phyloP scores from a whole-genome alignment of 2,329 filamentous ascomycete genomes.

The Exophiala sideris region DNA sequence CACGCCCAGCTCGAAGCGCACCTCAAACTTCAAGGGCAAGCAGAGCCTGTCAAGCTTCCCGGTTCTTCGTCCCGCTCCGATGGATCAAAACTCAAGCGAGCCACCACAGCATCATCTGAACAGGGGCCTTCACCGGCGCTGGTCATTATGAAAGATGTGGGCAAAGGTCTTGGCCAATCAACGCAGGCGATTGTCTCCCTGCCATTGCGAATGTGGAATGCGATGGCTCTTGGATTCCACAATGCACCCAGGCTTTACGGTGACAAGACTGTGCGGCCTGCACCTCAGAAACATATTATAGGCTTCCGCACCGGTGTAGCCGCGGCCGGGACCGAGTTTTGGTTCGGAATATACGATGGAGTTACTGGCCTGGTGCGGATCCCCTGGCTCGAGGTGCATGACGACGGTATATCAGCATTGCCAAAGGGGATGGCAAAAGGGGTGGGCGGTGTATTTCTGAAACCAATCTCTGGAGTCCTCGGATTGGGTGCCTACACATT shows the following conservation, averaged over 20 bases:
- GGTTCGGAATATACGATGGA: constrained; percentile 45
- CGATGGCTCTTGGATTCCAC: constrained; percentile 52
- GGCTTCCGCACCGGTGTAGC: constrained; percentile 46
- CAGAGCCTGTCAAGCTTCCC: constrained; percentile 19
- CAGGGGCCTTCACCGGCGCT: constrained; percentile 8
- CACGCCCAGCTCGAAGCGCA: constrained; percentile 7
- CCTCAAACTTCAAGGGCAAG: constrained; percentile 24
- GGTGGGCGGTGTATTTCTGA: constrained; percentile 44
- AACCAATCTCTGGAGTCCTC: constrained; percentile 43
- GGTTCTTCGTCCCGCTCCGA: constrained; percentile 2
- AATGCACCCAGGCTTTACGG: constrained; percentile 54
- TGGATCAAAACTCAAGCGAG: neutral
- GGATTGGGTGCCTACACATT: constrained; percentile 41
- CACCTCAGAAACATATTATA: constrained; percentile 38
- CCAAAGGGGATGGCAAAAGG: constrained; percentile 46
- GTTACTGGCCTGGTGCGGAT: constrained; percentile 44
- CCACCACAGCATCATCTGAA: constrained; percentile 11
- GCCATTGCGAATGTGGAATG: constrained; percentile 49
- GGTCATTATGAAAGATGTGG: constrained; percentile 23
- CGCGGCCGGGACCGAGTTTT: constrained; percentile 45
- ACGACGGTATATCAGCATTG: constrained; percentile 41
- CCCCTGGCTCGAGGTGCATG: constrained; percentile 41
- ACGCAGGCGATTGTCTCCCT: constrained; percentile 29
- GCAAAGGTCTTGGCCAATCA: constrained; percentile 25
- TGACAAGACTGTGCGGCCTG: constrained; percentile 47